Evolutionary conservation across 1,139 yeast genomes (phyloP), one percentile per base, ranked within the genome.

Genomic region (Spencermartinsiella ligniputridi): DNA sequence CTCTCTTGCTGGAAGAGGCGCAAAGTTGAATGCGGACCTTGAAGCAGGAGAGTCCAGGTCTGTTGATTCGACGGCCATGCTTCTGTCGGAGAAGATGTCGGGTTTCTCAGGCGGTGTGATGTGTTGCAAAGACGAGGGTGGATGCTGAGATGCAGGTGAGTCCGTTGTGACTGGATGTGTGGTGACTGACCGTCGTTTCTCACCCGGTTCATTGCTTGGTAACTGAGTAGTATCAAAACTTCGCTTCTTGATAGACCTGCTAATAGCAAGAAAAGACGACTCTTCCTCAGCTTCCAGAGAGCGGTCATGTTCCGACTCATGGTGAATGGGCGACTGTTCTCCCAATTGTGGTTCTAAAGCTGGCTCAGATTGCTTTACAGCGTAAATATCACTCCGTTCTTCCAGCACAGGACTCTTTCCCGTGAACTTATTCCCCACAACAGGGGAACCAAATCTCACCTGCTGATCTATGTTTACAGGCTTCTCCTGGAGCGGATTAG

Each of bases 1-100:
- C 25, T 67, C 74, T 48, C 73, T 61, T 5, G 68, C 66, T 0
- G 78, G 78, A 38, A 73, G 55, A 17, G 71, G 62, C 2, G 74
- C 73, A 60, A 72, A 72, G 8, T 72, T 61, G 61, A 68, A 62
- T 27, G 60, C 48, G 15, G 57, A 50, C 20, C 50, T 46, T 27
- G 41, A 42, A 2, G 46, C 50, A 1, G 53, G 52, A 2, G 49
- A 45, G 18, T 45, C 40, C 15, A 35, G 37, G 25, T 19, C 58
- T 9, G 32, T 27, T 4, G 8, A 15, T 27, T 15, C 17, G 12
- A 33, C 35, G 1, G 29, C 35, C 12, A 27, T 33, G 39, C 35
- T 33, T 8, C 13, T 42, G 12, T 41, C 18, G 44, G 39, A 1
- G 56, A 27, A n/a, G 32, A 11, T 8, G 5, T 5, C 8, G 15